Base-by-base conservation (phyloP, 192 early-diverging fungal species). In the Gigaspora rosea region DNA sequence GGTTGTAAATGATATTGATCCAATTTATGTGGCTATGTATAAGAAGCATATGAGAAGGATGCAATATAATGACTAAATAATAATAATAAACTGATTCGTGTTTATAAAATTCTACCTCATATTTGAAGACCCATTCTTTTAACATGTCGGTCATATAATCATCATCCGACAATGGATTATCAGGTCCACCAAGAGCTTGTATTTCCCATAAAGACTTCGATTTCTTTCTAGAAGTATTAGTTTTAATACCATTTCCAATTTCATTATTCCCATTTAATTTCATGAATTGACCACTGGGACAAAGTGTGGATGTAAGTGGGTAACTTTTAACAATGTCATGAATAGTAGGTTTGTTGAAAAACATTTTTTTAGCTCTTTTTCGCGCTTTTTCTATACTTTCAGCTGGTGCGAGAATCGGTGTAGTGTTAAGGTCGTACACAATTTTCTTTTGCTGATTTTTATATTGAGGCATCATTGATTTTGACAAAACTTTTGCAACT, bases 101-200 rank as follows among this genome's bases (percentile, higher is more conserved):
- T 54, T 54, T 18, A 18, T 56, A 18, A 18, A 13, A 18, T 56
- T 12, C 52, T 15, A 56, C 52, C 15, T 18, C 9, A 56, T 56
- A 56, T 56, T 13, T 18, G 18, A n/a, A 56, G 12, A 18, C 52
- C 52, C 15, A 13, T 18, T 56, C 18, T 56, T n/a, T 56, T 56
- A 56, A 56, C 64, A 66, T 66, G 15, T 66, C 64, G 7, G 64
- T 66, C n/a, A 66, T 66, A 66, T 69, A 69, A 51, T 69, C 67
- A 22, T 69, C 48, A 27, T 12, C 12, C 18, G 27, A 13, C 6
- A 69, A 69, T 32, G 67, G 18, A 27, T n/a, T 50, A 7, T 69
- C 67, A 32, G 33, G 16, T 8, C 67, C 67, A 9, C 67, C 67
- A 69, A 69, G 18, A 20, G 67, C 48, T 32, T 69, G 67, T 15